These are phyloP conservation scores for Pontederia paniculata DNA, from an alignment of 176 grass and related monocot genomes.

Conservation along the genomic window DNA sequence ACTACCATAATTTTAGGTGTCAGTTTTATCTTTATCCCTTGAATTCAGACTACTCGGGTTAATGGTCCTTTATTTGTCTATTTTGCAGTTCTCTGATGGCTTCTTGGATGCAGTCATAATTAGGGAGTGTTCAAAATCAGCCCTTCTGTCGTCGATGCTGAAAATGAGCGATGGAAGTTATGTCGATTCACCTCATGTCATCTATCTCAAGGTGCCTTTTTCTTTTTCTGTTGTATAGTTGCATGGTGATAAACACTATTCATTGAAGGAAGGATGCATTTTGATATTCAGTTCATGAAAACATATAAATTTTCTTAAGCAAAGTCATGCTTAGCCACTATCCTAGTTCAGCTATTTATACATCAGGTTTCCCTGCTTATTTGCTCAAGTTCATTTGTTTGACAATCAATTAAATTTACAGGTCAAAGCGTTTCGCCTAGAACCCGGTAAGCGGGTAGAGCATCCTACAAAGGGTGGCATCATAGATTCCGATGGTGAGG, in stretches of 20 bases:
- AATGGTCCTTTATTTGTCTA: conserved; percentile 3
- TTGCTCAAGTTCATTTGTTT: conserved; percentile 1
- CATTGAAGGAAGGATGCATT: too few species aligned
- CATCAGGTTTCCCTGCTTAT: too few species aligned
- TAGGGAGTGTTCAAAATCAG: conserved; percentile 65
- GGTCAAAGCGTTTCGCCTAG: conserved; percentile 77
- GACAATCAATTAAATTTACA: conserved; percentile 23
- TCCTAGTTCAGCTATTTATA: too few species aligned
- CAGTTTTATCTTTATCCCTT: not conserved
- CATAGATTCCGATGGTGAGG: conserved; percentile 81
- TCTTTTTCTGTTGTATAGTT: not conserved
- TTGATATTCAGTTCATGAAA: too few species aligned
- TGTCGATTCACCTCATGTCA: conserved; percentile 58
- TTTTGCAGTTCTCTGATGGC: conserved; percentile 81
- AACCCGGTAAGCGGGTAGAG: conserved; percentile 55
- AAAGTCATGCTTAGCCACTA: too few species aligned
- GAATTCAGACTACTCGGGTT: not conserved
- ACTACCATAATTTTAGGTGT: not conserved
- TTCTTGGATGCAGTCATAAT: conserved; percentile 88
- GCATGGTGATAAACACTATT: too few species aligned
- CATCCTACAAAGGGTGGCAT: conserved; percentile 54
- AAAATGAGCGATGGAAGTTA: conserved; percentile 63
- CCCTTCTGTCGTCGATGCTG: conserved; percentile 37
- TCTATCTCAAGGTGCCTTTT: conserved; percentile 61
- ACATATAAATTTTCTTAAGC: too few species aligned